These are phyloP conservation scores for Salmacisia buchloeana DNA, from an alignment of 1,284 basidiomycete species.

Conservation along the genomic window DNA sequence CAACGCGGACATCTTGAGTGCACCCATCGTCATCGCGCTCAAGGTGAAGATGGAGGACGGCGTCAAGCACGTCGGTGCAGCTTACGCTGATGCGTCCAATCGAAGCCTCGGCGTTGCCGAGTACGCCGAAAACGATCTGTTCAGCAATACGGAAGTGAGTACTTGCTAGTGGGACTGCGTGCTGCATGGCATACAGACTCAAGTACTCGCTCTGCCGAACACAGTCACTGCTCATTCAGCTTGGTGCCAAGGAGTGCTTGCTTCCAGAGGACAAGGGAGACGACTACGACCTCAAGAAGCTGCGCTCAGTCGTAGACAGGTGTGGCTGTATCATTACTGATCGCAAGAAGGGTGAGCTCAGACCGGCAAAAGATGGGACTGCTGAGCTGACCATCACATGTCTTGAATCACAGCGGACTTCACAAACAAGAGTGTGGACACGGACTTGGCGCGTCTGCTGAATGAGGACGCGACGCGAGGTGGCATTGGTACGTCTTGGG, in stretches of 20 bases:
- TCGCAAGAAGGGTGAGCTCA: slow-evolving; percentile 65
- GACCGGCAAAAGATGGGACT: neutral
- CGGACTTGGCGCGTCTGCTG: slow-evolving; percentile 73
- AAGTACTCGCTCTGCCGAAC: neutral
- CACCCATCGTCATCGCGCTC: slow-evolving; percentile 86
- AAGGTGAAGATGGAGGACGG: slow-evolving; percentile 65
- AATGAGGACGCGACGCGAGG: slow-evolving; percentile 47
- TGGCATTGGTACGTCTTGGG: neutral
- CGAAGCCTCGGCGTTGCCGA: slow-evolving; percentile 66
- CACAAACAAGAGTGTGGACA: slow-evolving; percentile 69
- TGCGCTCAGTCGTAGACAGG: slow-evolving; percentile 62
- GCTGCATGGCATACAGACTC: slow-evolving; percentile 9
- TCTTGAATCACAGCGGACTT: slow-evolving; percentile 59
- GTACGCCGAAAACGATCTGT: slow-evolving; percentile 89
- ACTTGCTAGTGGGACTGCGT: neutral
- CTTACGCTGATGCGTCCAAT: slow-evolving; percentile 58
- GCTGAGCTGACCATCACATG: neutral
- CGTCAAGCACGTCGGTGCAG: slow-evolving; percentile 56
- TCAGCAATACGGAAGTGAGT: slow-evolving; percentile 83
- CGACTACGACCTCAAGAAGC: slow-evolving; percentile 68
- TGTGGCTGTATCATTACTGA: slow-evolving; percentile 88
- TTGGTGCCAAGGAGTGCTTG: slow-evolving; percentile 88
- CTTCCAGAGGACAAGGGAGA: slow-evolving; percentile 57
- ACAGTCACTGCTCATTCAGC: slow-evolving; percentile 87
- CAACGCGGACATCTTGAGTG: slow-evolving; percentile 72